Evolutionary conservation across 2,329 filamentous ascomycete genomes (phyloP), one percentile per base, ranked within the genome.

Genomic region (Aspergillus hiratsukae): DNA sequence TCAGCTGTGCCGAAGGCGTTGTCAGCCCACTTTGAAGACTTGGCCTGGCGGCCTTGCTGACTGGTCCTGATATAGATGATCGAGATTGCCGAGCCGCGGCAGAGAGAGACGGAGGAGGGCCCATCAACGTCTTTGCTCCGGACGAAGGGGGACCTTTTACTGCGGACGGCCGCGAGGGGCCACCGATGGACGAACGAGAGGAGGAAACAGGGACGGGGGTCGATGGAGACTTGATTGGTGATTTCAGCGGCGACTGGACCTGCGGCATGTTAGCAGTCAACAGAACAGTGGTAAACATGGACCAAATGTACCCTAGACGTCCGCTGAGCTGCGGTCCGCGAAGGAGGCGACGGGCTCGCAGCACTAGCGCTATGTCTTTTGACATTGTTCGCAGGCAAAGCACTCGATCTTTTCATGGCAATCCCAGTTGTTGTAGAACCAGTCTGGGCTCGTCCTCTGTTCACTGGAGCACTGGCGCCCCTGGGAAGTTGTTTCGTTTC

Each of bases 221-320:
- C 9, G 67, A 62, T n/a, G 89, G 72, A 64, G 89, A 87, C 69
- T 94, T 94, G 3, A 87, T 90, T 1, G 90, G 90, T 1, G 89
- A 92, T 66, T 90, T 92, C 0, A 84, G 87, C 2, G 90, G 89
- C 57, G 87, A 91, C 86, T 91, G 67, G 41, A 63, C 43, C 29
- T 59, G 48, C 29, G 55, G 40, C 21, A 48, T 37, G n/a, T 35
- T 37, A 43, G 41, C 48, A 52, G 11, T 17, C 25, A 37, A 14
- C 5, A 17, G 6, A n/a, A 46, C 28, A 45, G n/a, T 14, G 19
- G 45, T 14, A 29, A 29, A 27, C 9, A 41, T 37, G n/a, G n/a
- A 28, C 8, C 25, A 19, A 23, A 25, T 10, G 11, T 29, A 52
- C 72, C 54, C 76, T 54, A 52, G 69, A 72, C 51, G 70, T 64